Conservation (phyloP, 257 asterid species). For the Eucommia ulmoides region DNA sequence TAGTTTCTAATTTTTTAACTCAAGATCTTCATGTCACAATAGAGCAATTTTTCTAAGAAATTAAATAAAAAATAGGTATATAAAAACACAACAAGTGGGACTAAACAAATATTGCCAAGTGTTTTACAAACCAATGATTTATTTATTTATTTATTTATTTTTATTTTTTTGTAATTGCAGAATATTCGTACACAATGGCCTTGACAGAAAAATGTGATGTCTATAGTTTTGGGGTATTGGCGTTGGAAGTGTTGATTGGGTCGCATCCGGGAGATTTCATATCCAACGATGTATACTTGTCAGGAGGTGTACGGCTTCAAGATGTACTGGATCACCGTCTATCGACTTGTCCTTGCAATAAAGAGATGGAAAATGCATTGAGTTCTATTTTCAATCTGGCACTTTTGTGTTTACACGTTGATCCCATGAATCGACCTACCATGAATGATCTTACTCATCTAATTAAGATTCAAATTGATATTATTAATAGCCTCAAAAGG, state of each 20-base stretch:
- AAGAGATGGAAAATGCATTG: background rate
- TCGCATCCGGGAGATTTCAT: background rate
- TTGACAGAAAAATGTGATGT: conserved; percentile 4
- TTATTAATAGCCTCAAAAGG: no score
- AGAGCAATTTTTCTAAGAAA: background rate
- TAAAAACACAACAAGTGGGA: background rate
- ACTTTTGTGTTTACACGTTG: background rate
- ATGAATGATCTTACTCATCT: background rate
- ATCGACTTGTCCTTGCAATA: background rate
- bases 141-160: background rate
- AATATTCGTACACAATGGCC: background rate
- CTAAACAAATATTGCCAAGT: background rate
- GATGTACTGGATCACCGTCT: background rate
- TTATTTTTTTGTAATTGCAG: background rate
- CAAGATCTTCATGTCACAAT: no score
- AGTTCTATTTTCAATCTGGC: background rate
- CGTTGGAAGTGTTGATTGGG: background rate
- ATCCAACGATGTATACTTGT: no score
- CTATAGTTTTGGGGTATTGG: conserved; percentile 1
- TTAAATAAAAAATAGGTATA: no score
- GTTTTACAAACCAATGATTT: background rate
- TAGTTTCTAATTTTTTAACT: no score
- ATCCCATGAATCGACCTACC: background rate
- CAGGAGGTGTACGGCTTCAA: background rate
- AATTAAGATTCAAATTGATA: no score